Base-by-base conservation (phyloP, 805 yeast species). In the Spathaspora boniae region DNA sequence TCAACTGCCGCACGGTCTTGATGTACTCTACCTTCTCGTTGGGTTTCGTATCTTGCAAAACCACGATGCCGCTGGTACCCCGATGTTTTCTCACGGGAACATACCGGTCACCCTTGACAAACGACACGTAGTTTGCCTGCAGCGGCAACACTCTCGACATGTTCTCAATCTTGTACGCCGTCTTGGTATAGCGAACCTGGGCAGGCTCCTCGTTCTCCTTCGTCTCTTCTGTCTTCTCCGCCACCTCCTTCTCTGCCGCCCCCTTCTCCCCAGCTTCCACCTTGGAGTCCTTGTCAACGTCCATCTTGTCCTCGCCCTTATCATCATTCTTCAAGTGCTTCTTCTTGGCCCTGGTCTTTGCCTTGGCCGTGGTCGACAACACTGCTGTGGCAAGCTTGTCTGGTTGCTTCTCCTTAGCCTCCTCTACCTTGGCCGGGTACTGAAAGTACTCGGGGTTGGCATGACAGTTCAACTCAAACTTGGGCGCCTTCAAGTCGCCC, bases 301-400 rank as follows among this genome's bases (percentile, higher is more conserved):
- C 76, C 72, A 69, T 65, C 20, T 62, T 60, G 26, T 57, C 67
- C 5, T 48, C 64, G 12, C 12, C 11, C 16, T 47, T 53, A 38
- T 70, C 67, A 29, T 76, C 75, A 55, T 76, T 65, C 50, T 72
- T 74, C 49, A 70, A 66, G 43, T 68, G 67, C 26, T 70, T 68
- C 64, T 77, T 78, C 67, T 78, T 81, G 17, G 95, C 95, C 58
- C 97, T 80, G 22, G 91, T 93, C 59, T 85, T 86, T n/a, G 96
- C 96, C 58, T 81, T 82, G 12, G 81, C 86, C 2, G 98, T 91
- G 1, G 97, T 91, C 2, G 97, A 88, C 37, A 93, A 72, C 11
- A 93, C 95, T 2, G 97, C 98, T 27, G 95, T 86, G 2, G 88
- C 85, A 32, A 88, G 75, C 65, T 86, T 88, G 57, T 87, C 97